Evolutionary conservation across 176 grass and related monocot species (phyloP).

Genomic region (Carex pumila): DNA sequence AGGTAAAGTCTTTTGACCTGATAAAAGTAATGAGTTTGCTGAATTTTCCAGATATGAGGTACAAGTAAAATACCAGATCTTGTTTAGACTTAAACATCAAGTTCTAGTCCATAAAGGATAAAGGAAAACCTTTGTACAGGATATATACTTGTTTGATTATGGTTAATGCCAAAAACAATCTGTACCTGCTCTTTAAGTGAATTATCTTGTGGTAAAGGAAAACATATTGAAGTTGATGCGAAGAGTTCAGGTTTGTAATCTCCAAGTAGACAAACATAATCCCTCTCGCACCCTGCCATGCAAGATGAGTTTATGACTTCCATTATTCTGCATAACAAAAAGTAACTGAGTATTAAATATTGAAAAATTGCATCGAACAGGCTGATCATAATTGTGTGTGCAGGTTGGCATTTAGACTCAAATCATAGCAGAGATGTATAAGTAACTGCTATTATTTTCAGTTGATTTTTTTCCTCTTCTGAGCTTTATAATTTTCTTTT

Average conservation of each 20-base stretch:
- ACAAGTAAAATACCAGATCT: neutral
- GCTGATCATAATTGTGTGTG: neutral
- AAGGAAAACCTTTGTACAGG: neutral
- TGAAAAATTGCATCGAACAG: neutral
- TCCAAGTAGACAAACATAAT: slow-evolving; percentile 29
- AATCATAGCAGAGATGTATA: neutral
- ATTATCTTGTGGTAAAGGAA: slow-evolving; percentile 50
- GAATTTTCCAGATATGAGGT: neutral
- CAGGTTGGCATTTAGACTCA: neutral
- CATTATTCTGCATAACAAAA: slow-evolving; percentile 52
- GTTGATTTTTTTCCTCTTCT: neutral
- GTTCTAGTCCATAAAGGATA: neutral
- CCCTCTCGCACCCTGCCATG: slow-evolving; percentile 26
- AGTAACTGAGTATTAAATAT: slow-evolving; percentile 12
- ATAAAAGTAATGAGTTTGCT: neutral
- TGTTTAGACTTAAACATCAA: neutral
- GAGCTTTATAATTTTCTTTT: neutral
- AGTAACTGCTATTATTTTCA: neutral
- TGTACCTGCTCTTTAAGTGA: slow-evolving; percentile 69
- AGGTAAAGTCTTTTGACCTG: slow-evolving; percentile 83
- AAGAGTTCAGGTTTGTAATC: slow-evolving; percentile 74
- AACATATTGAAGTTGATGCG: slow-evolving; percentile 51
- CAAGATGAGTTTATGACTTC: slow-evolving; percentile 49
- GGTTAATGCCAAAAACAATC: slow-evolving; percentile 16
- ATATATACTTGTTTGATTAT: neutral